phyloP scores from a whole-genome alignment of 768 basidiomycete genomes.

The Leucogyrophana mollusca region DNA sequence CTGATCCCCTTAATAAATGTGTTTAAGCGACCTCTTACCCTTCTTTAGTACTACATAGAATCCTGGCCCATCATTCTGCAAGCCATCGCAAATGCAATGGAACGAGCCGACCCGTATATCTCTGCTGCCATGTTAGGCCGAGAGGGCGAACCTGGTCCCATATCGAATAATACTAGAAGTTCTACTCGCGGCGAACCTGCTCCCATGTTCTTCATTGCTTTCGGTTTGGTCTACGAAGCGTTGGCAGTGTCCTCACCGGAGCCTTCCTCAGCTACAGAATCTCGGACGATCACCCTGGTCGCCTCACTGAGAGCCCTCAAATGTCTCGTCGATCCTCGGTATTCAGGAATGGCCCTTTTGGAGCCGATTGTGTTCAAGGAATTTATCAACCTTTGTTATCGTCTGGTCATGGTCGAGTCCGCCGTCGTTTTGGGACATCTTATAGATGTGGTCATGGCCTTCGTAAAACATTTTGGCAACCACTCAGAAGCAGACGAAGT shows the following conservation, averaged over 20 bases:
- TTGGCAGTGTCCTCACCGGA: slow-evolving; percentile 67
- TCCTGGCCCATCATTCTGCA: slow-evolving; percentile 83
- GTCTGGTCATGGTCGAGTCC: slow-evolving; percentile 86
- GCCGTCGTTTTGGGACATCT: slow-evolving; percentile 70
- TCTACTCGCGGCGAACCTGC: slow-evolving; percentile 57
- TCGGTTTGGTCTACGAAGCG: slow-evolving; percentile 93
- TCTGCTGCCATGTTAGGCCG: slow-evolving; percentile 82
- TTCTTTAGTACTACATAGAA: slow-evolving; percentile 75
- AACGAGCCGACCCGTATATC: slow-evolving; percentile 61
- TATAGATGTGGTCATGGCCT: slow-evolving; percentile 61
- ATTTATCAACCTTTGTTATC: slow-evolving; percentile 82
- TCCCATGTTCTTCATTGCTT: slow-evolving; percentile 83
- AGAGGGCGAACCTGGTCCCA: slow-evolving; percentile 17
- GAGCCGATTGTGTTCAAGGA: slow-evolving; percentile 88
- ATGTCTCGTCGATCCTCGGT: slow-evolving; percentile 75
- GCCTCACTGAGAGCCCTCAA: slow-evolving; percentile 77
- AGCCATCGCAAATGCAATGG: slow-evolving; percentile 82
- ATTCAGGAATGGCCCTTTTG: slow-evolving; percentile 77
- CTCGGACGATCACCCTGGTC: slow-evolving; percentile 47
- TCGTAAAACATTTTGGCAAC: slow-evolving; percentile 41
- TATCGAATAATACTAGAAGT: slow-evolving; percentile 15
- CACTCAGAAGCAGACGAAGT: slow-evolving; percentile 24
- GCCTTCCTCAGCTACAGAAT: slow-evolving; percentile 39
- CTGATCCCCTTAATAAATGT: slow-evolving; percentile 7
- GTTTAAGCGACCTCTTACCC: slow-evolving; percentile 5